phyloP scores from a whole-genome alignment of 345 rosid species.

The Bruguiera parviflora region DNA sequence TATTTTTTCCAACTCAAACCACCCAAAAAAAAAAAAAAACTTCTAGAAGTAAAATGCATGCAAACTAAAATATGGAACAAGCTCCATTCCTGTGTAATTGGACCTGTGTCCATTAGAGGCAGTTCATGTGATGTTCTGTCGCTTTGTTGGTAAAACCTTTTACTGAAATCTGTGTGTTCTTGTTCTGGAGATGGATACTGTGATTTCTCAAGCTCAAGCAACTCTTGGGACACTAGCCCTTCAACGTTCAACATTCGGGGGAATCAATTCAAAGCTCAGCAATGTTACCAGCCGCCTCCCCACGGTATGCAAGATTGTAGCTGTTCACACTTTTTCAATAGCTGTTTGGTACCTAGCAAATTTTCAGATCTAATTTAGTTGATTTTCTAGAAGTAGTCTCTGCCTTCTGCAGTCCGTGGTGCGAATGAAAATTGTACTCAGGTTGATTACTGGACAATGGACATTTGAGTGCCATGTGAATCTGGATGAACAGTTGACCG shows the following conservation, averaged over 20 bases:
- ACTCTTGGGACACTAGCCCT: conserved; percentile 79
- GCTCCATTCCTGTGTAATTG: too few species aligned
- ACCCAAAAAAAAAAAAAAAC: too few species aligned
- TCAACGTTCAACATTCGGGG: conserved; percentile 93
- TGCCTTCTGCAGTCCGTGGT: not conserved
- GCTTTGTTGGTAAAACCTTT: not conserved
- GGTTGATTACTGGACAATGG: not conserved
- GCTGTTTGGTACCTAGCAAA: not conserved
- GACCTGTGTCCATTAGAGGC: too few species aligned
- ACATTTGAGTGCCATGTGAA: not conserved
- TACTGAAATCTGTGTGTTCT: conserved; percentile 14
- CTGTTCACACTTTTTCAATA: conserved; percentile 2
- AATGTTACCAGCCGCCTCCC: conserved; percentile 93
- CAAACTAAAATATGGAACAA: too few species aligned
- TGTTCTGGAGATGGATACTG: conserved; percentile 76
- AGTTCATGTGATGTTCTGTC: not conserved
- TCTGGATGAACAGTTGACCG: not conserved
- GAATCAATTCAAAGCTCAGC: conserved; percentile 87
- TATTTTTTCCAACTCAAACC: too few species aligned
- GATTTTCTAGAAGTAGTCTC: not conserved
- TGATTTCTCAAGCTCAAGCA: conserved; percentile 93
- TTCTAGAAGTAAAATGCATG: too few species aligned
- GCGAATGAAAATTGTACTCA: not conserved
- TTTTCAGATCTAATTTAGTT: not conserved
- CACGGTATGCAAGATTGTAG: conserved; percentile 43